Conservation (phyloP, 176 grass and related monocot genomes). For the Puya raimondii region DNA sequence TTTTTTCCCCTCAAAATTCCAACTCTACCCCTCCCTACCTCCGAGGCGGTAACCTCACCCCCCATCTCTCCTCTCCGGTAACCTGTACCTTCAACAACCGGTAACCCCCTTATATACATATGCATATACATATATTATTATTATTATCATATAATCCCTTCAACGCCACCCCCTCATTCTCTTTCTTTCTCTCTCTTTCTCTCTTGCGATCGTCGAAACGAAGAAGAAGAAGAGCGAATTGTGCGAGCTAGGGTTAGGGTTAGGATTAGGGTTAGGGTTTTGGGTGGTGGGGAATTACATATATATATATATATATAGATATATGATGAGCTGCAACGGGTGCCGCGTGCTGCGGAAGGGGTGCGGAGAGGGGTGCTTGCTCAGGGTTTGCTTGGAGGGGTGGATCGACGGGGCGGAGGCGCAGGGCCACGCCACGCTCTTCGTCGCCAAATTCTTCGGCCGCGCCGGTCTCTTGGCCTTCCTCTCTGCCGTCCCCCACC, state of each 20-base stretch:
- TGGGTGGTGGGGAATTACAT: not conserved
- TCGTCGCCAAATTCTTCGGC: conserved; percentile 97
- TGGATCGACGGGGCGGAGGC: conserved; percentile 73
- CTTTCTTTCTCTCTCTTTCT: not conserved
- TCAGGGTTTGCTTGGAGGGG: conserved; percentile 77
- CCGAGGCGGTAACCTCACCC: conserved; percentile 8
- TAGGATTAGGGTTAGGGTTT: conserved; percentile 24
- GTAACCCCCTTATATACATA: conserved; percentile 36
- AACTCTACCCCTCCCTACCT: conserved; percentile 3
- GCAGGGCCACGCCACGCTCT: conserved; percentile 93
- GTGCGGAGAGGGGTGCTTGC: conserved; percentile 78
- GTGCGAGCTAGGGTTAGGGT: not conserved
- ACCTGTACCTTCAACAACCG: conserved; percentile 12
- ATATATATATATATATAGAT: no score
- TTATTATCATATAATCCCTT: not conserved
- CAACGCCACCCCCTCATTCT: conserved; percentile 1
- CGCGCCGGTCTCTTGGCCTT: conserved; percentile 91
- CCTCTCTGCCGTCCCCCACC: conserved; percentile 68
- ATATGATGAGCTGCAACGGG: conserved; percentile 91
- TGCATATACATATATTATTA: no score
- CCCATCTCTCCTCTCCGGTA: not conserved
- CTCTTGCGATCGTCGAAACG: not conserved
- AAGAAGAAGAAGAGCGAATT: not conserved
- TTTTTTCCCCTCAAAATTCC: not conserved
- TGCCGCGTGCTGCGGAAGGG: conserved; percentile 96